These are phyloP conservation scores for Nothomitra cinnamomea DNA, from an alignment of 2,329 filamentous ascomycete species.

Conservation along the genomic window DNA sequence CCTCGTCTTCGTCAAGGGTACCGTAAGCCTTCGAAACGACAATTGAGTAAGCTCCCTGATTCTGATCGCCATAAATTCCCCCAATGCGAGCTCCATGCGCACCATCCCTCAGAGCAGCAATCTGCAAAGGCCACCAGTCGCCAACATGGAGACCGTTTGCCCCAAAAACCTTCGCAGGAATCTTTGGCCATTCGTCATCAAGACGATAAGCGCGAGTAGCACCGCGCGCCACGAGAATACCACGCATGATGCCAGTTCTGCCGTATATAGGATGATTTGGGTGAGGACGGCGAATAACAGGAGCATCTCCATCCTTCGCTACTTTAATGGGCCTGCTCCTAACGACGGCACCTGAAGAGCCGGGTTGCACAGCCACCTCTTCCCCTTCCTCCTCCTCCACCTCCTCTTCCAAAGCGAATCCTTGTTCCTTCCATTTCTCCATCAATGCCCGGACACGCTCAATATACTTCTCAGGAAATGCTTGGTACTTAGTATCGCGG, in stretches of 20 bases:
- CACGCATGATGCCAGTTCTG: conserved; percentile 3
- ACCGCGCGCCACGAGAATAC: background rate
- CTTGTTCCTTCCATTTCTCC: background rate
- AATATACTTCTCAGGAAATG: background rate
- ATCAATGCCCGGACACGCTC: background rate
- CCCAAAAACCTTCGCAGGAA: background rate
- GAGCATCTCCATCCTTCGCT: background rate
- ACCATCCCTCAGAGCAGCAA: conserved; percentile 3
- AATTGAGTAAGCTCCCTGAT: background rate
- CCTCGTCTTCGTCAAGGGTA: background rate
- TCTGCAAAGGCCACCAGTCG: conserved; percentile 4
- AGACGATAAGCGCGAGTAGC: background rate
- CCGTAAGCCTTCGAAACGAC: background rate
- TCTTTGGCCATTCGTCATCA: background rate
- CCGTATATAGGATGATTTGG: background rate
- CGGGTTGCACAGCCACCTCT: background rate
- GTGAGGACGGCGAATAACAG: background rate
- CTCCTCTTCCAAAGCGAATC: background rate
- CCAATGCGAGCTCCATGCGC: conserved; percentile 1
- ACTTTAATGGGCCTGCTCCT: background rate
- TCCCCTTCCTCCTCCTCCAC: background rate
- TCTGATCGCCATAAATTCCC: background rate
- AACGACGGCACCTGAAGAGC: background rate
- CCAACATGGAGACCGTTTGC: background rate
- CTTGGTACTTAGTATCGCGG: too few relatives aligned